Base-by-base conservation (phyloP, 1,284 basidiomycete species). In the Earliella scabrosa region DNA sequence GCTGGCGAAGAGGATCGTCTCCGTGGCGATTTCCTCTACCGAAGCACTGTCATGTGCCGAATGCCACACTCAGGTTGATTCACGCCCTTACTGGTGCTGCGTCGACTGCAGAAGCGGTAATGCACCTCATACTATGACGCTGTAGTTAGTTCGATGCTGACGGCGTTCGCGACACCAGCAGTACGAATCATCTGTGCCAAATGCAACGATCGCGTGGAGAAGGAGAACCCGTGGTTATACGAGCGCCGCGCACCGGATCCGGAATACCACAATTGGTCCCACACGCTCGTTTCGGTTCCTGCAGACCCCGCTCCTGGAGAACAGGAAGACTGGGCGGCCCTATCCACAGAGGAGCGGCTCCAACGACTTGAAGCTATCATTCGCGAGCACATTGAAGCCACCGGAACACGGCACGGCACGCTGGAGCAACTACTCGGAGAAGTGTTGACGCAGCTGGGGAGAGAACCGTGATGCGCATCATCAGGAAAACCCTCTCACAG, bases 121-220 rank as follows among this genome's bases (percentile, higher is more conserved):
- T n/a, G n/a, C n/a, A n/a, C n/a, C n/a, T n/a, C n/a, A n/a, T n/a
- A n/a, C n/a, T n/a, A n/a, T n/a, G n/a, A n/a, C n/a, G 45, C 16
- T 16, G 27, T 31, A 1, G 9, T 31, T 2, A 8, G 38, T 43
- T n/a, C 23, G 13, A 35, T n/a, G 8, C 9, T 21, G 5, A 4
- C 8, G 20, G 16, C 5, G 13, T 44, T 11, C 21, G 13, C 40
- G 7, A 2, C 18, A 4, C 16, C 11, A 4, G 18, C n/a, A n/a
- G n/a, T n/a, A 35, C 32, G 26, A 8, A 35, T 21, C n/a, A 23
- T 56, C 2, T 56, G 55, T 18, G 32, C 11, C 11, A 40, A 46
- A 2, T 56, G 50, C 50, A 56, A 56, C 29, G 26, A 14, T n/a
- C 55, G 45, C 13, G 26, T 43, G 26, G 55, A 52, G 21, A 20